phyloP scores from a whole-genome alignment of 148 eudicot species.

The Camellia japonica region DNA sequence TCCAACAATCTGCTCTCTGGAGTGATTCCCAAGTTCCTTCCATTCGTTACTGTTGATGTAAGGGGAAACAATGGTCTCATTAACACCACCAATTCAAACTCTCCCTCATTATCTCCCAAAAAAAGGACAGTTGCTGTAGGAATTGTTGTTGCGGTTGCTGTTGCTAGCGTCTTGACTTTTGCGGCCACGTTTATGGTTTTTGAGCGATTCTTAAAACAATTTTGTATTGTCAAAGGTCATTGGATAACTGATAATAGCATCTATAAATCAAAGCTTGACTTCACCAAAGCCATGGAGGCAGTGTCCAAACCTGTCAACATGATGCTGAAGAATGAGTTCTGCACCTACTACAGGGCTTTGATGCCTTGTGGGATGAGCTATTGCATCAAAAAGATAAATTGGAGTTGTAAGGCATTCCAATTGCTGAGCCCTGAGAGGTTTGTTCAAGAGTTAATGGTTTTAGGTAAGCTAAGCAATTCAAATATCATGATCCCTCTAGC shows the following conservation, averaged over 20 bases:
- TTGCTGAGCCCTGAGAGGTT: slow-evolving; percentile 50
- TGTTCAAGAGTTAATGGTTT: slow-evolving; percentile 50
- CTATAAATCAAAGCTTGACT: slow-evolving; percentile 66
- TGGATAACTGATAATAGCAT: slow-evolving; percentile 44
- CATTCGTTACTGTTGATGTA: slow-evolving; percentile 23
- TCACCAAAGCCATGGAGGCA: slow-evolving; percentile 57
- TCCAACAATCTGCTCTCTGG: slow-evolving; percentile 65
- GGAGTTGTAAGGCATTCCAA: slow-evolving; percentile 63
- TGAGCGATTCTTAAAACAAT: slow-evolving; percentile 32
- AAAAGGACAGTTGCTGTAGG: slow-evolving; percentile 15
- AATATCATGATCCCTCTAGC: slow-evolving; percentile 87
- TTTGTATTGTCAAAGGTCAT: slow-evolving; percentile 25
- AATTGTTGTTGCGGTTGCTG: slow-evolving; percentile 32
- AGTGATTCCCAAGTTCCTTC: slow-evolving; percentile 35
- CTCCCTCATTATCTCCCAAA: slow-evolving; percentile 1
- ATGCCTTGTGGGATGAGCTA: slow-evolving; percentile 74
- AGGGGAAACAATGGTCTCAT: slow-evolving; percentile 40
- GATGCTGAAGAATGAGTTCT: slow-evolving; percentile 41
- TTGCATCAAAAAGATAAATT: slow-evolving; percentile 72
- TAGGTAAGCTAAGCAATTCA: slow-evolving; percentile 67
- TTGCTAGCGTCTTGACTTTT: slow-evolving; percentile 28
- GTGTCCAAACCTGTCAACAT: slow-evolving; percentile 38
- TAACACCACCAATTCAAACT: not conserved
- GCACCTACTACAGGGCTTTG: slow-evolving; percentile 53
- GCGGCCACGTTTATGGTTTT: slow-evolving; percentile 20